These are phyloP conservation scores for Heliocybe sulcata DNA, from an alignment of 1,284 basidiomycete genomes.

Conservation along the genomic window DNA sequence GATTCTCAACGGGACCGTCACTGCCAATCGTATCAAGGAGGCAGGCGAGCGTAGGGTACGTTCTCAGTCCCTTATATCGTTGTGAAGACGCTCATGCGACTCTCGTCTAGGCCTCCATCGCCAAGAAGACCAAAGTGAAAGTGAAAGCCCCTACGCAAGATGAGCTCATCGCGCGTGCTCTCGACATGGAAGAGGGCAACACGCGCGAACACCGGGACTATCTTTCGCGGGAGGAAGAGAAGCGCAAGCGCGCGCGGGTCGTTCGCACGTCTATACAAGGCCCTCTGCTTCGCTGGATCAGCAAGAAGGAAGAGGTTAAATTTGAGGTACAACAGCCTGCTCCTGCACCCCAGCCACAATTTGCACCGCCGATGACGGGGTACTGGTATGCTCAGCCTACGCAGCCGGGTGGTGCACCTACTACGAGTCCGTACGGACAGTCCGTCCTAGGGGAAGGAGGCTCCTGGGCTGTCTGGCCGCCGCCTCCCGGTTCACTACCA, in stretches of 20 bases:
- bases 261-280: conserved; percentile 58
- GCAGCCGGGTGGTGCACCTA: too few relatives aligned
- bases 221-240: conserved; percentile 74
- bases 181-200: conserved; percentile 83
- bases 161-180: conserved; percentile 72
- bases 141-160: conserved; percentile 60
- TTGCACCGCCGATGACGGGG: background rate
- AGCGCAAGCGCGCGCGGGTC: conserved; percentile 59
- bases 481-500: background rate
- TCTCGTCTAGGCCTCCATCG: conserved; percentile 35
- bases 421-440: background rate
- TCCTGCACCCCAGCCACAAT: background rate
- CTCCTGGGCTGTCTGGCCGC: background rate
- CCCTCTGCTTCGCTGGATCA: conserved; percentile 70
- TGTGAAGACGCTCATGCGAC: background rate
- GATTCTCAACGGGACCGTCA: conserved; percentile 55
- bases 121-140: conserved; percentile 51
- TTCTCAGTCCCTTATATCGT: background rate
- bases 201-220: conserved; percentile 74
- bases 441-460: background rate
- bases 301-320: conserved; percentile 43
- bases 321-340: background rate
- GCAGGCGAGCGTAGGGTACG: conserved; percentile 55
- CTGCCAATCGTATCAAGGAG: conserved; percentile 51
- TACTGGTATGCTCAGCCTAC: background rate